Evolutionary conservation across 768 basidiomycete species (phyloP), one percentile per base, ranked within the genome.

Genomic region (Amylocystis lapponica): DNA sequence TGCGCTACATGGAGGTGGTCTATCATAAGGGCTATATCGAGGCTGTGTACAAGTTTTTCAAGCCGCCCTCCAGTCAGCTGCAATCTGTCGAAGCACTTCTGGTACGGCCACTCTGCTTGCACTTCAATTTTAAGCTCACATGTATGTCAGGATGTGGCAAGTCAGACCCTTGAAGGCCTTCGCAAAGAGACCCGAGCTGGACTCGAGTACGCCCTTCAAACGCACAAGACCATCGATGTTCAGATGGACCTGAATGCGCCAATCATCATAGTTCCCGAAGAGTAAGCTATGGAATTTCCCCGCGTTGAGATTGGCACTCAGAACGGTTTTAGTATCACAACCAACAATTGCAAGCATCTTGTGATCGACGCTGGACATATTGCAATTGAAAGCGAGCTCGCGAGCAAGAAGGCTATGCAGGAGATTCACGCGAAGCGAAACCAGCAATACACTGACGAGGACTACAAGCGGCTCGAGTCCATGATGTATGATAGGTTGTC

Each of bases 291-390:
- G 14, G 13, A 3, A 26, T 14, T 12, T 23, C 33, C 35, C 25
- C 22, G 37, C 34, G 35, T 40, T 26, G 8, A n/a, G 2, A 1
- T n/a, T 22, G n/a, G 36, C n/a, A 19, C 32, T 40, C 30, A 43
- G 31, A 47, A 30, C 9, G 19, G 47, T 41, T 46, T 1, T 45
- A 95, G 91, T 52, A 76, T 97, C 38, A 85, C 83, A 3, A 79
- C 79, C 6, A 74, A 76, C 46, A 65, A 79, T 17, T 86, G 91
- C 66, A 90, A 79, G 54, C 87, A 96, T 59, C 73, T 98, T 40
- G 79, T 98, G 13, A 71, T 98, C 40, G 96, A 98, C 60, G 96
- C 95, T 4, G 96, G 96, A 46, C 96, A 97, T 59, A 95, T 99
- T 51, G 79, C 93, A 2, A 83, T 99, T 27, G 83, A 86, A 59